Evolutionary conservation across 306 rosid genomes (phyloP), one percentile per base, ranked within the genome.

Genomic region (Benincasa hispida): DNA sequence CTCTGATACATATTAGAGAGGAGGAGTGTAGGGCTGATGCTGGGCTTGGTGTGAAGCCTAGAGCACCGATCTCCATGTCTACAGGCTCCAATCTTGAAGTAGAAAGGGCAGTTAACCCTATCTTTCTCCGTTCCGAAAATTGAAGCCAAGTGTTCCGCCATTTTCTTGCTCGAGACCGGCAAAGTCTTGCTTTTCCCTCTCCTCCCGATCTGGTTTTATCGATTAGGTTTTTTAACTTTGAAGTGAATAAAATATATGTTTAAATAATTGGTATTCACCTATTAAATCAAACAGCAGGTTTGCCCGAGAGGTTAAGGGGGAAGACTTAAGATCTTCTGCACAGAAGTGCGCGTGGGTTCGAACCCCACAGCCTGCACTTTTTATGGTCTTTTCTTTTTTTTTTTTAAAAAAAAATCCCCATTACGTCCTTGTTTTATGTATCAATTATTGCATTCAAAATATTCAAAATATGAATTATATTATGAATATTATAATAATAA

Each of bases 81-180:
- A 81, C 99, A 95, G 28, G 99, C 99, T 72, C 99, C 99, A 92
- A 92, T 95, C 99, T 92, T 95, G 85, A 95, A 92, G 91, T 95
- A 95, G 87, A 95, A 95, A 0, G 99, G 99, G 25, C 99, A 92
- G 90, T 92, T 92, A 14, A 95, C 99, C 65, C 99, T 79, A 81
- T 95, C 99, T 82, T 92, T 92, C 87, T 95, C 99, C 8, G 99
- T 95, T 4, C 99, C 98, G 85, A 95, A 95, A 21, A 95, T 95
- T 79, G 99, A 95, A 45, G 99, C 99, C 61, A 95, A 88, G 80
- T 95, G 99, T 81, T 95, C 99, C 91, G 99, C 99, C 99, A 92
- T 92, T 22, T n/a, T 24, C 18, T 47, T 53, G 34, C 59, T 35
- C 78, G 34, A 37, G 72, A 58, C 72, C 75, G 51, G 14, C 37